These are phyloP conservation scores for Elasticomyces elasticus DNA, from an alignment of 495 filamentous ascomycete genomes.

Conservation along the genomic window DNA sequence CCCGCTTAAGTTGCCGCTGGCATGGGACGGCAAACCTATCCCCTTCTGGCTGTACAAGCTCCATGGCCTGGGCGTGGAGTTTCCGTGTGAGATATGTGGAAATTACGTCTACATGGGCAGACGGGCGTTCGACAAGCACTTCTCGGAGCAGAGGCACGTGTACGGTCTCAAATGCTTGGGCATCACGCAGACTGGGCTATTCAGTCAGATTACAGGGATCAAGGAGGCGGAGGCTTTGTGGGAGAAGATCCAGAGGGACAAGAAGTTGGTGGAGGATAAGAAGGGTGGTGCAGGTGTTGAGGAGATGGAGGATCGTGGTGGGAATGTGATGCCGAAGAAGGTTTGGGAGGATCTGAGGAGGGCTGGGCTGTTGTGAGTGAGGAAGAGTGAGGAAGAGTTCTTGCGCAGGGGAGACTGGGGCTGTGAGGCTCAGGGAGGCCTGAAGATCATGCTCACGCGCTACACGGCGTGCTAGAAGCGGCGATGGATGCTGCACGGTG, in stretches of 20 bases:
- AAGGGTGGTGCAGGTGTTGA: constrained; percentile 57
- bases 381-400: neutral
- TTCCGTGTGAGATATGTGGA: constrained; percentile 90
- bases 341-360: constrained; percentile 81
- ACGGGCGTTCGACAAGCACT: constrained; percentile 95
- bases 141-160: constrained; percentile 84
- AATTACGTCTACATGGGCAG: constrained; percentile 97
- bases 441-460: too few species aligned
- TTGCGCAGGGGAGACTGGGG: too few species aligned
- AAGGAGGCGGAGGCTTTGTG: constrained; percentile 78
- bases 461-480: too few species aligned
- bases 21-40: constrained; percentile 97
- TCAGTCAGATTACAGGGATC: constrained; percentile 87
- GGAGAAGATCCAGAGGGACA: constrained; percentile 85
- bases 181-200: constrained; percentile 83
- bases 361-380: constrained; percentile 50
- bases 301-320: constrained; percentile 96
- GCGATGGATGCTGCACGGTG: too few species aligned
- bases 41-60: constrained; percentile 98
- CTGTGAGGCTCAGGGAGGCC: too few species aligned
- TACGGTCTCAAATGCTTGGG: constrained; percentile 88
- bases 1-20: constrained; percentile 85
- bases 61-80: constrained; percentile 90
- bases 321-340: constrained; percentile 97
- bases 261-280: constrained; percentile 59